Base-by-base conservation (phyloP, 148 eudicot genomes). In the Fagopyrum homotropicum region DNA sequence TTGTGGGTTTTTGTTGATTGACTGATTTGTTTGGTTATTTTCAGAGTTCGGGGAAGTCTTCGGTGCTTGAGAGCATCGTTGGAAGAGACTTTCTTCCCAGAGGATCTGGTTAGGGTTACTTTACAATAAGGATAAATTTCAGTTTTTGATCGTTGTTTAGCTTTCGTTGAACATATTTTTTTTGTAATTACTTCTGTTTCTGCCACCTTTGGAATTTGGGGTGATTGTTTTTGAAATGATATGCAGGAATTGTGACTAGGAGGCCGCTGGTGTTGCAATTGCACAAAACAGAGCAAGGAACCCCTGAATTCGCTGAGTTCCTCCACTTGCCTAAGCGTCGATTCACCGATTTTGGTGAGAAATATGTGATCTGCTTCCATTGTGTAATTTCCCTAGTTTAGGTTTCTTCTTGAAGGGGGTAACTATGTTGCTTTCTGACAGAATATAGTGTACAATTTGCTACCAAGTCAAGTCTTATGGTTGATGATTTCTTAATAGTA, bases 31-130 rank as follows among this genome's bases (percentile, higher is more conserved):
- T 56, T 19, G 12, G 5, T 5, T 48, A 22, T 3, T 46, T 72
- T 52, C 85, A 94, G 97, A 94, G 98, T 86, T 94, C 98, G 16
- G 98, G 98, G 35, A 94, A 94, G 73, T 94, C 98, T 14, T 94
- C 97, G 1, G 98, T 94, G 44, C 80, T 94, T 54, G 98, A 94
- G 87, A 94, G 98, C 83, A 86, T 94, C 19, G 98, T 94, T 12
- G 98, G 98, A 46, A 86, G 97, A 35, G 98, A 94, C 64, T 94
- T 94, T 78, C 97, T 94, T 76, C 98, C 98, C 64, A 81, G 97
- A 82, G 98, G 98, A 84, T 94, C 97, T 10, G 98, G 98, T 94
- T 75, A 75, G 87, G 66, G 68, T 40, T 66, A 12, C 69, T 63
- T 63, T 4, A 0, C 2, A 8, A 49, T 49, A 8, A 8, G 9